Percentiles rank a stretch among this genome's conserved stretches.
phyloP scores from a whole-genome alignment of 2,329 filamentous ascomycete genomes.

The Monosporascus cannonballus region DNA sequence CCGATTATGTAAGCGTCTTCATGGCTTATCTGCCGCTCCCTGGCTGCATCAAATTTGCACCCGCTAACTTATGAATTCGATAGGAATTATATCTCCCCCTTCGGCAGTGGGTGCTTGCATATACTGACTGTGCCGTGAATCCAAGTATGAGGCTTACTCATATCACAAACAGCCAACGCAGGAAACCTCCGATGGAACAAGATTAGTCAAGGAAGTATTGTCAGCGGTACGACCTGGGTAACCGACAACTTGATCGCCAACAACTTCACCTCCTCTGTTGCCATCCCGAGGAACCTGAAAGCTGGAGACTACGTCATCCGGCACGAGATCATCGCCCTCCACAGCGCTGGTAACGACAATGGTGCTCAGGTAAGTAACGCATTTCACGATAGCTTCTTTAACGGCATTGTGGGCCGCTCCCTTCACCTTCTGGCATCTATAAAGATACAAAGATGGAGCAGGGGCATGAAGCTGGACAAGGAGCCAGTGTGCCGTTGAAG shows the following conservation, averaged over 20 bases:
- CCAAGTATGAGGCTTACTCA: too few relatives aligned
- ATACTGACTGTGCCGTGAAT: too few relatives aligned
- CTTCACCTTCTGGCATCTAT: too few relatives aligned
- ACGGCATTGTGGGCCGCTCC: too few relatives aligned
- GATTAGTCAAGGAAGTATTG: slow-evolving; percentile 46
- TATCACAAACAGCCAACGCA: slow-evolving; percentile 36
- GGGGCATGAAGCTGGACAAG: too few relatives aligned
- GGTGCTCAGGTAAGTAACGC: slow-evolving; percentile 21
- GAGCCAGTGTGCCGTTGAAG: too few relatives aligned
- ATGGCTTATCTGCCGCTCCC: too few relatives aligned
- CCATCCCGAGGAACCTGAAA: slow-evolving; percentile 35
- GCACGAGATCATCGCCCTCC: slow-evolving; percentile 44
- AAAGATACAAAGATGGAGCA: too few relatives aligned
- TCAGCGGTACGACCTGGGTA: slow-evolving; percentile 43
- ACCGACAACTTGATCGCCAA: slow-evolving; percentile 41
- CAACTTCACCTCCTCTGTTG: slow-evolving; percentile 35
- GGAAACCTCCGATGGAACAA: slow-evolving; percentile 47
- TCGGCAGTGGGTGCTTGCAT: slow-evolving; percentile 24
- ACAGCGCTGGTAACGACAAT: slow-evolving; percentile 29
- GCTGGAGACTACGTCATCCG: slow-evolving; percentile 44
- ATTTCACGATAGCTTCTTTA: background rate
- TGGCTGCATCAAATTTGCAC: too few relatives aligned
- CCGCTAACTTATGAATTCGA: too few relatives aligned
- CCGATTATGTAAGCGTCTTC: slow-evolving; percentile 16
- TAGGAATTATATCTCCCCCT: slow-evolving; percentile 27